Conservation (phyloP, 306 rosid species). For the Inga oerstediana region DNA sequence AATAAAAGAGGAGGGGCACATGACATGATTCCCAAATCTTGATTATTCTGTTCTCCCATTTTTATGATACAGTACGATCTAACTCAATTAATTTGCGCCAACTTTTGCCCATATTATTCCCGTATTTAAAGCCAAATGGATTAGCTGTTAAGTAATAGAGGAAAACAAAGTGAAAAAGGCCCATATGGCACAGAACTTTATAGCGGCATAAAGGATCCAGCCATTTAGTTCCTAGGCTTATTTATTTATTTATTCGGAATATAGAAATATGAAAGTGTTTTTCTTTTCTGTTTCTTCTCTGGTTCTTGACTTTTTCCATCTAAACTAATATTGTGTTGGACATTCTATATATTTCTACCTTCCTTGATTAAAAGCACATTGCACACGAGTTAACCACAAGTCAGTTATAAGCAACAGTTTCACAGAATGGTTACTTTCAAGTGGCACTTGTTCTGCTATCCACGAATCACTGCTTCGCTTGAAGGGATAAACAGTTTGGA, state of each 20-base stretch:
- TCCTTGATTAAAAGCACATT: not conserved
- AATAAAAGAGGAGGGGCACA: not conserved
- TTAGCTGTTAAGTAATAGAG: not conserved
- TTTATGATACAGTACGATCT: not conserved
- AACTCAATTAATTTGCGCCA: not conserved
- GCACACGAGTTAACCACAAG: not conserved
- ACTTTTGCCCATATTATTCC: not conserved
- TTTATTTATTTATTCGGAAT: not conserved
- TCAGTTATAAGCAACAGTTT: not conserved
- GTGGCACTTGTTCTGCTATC: not conserved
- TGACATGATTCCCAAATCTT: not conserved
- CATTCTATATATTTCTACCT: not conserved
- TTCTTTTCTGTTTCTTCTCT: not conserved
- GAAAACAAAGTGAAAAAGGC: not conserved
- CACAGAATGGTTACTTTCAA: not conserved
- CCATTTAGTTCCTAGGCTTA: not conserved
- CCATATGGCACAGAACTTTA: not conserved
- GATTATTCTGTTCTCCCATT: not conserved
- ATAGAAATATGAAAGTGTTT: not conserved
- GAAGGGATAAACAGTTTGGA: not conserved
- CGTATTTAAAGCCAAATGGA: not conserved
- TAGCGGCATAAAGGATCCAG: not conserved
- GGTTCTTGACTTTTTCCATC: not conserved
- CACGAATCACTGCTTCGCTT: not conserved
- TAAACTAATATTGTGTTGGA: not conserved